phyloP scores from a whole-genome alignment of 2,329 filamentous ascomycete species.

The Paramyrothecium roridum region DNA sequence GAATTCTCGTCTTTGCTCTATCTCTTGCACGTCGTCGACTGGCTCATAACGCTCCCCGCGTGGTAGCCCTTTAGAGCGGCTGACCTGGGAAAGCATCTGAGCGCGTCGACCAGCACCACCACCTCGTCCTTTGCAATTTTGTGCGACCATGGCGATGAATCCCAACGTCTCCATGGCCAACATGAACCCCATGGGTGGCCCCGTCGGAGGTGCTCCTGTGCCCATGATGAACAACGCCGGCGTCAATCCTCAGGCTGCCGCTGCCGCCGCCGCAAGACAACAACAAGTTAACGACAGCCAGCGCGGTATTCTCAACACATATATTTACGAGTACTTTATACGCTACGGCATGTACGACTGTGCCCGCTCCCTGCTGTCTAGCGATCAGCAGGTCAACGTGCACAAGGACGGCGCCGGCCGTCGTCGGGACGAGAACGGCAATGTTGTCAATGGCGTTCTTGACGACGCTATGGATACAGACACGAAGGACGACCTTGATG shows the following conservation, averaged over 20 bases:
- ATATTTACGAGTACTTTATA: constrained; percentile 90
- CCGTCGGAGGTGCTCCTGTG: constrained; percentile 58
- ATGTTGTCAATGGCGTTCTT: constrained; percentile 64
- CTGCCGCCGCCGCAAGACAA: constrained; percentile 28
- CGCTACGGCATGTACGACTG: constrained; percentile 81
- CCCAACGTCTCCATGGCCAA: constrained; percentile 62
- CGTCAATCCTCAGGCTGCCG: constrained; percentile 28
- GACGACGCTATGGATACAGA: constrained; percentile 82
- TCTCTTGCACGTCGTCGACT: neutral
- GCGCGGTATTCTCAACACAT: constrained; percentile 70
- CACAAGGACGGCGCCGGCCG: constrained; percentile 67
- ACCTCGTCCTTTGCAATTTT: constrained; percentile 12
- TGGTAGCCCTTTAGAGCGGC: neutral
- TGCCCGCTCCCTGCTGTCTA: constrained; percentile 69
- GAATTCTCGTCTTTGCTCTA: too few species aligned
- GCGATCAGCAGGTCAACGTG: constrained; percentile 64
- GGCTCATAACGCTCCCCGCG: neutral
- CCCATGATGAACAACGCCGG: constrained; percentile 65
- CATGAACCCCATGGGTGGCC: constrained; percentile 68
- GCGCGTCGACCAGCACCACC: constrained; percentile 15
- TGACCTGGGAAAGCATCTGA: neutral
- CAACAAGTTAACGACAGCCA: constrained; percentile 42
- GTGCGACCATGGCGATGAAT: constrained; percentile 45
- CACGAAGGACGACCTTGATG: constrained; percentile 70
- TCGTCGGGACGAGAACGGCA: constrained; percentile 65